phyloP scores from a whole-genome alignment of 768 basidiomycete species.

The Rhodocollybia butyracea region DNA sequence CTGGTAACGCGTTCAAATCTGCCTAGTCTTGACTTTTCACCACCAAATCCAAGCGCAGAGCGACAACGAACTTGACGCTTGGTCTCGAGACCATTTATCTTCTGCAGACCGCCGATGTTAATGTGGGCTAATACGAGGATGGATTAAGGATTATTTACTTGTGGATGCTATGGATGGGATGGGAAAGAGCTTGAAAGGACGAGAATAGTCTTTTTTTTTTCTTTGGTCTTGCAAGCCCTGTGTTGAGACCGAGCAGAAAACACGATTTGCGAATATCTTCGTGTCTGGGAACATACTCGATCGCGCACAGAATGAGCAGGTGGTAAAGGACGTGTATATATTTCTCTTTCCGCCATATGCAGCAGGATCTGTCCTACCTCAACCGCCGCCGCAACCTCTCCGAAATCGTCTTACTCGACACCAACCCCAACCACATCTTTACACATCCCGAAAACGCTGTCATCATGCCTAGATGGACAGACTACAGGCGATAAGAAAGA shows the following conservation, averaged over 20 bases:
- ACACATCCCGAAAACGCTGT: slow-evolving; percentile 90
- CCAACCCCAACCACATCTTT: slow-evolving; percentile 69
- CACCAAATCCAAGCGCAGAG: slow-evolving; percentile 40
- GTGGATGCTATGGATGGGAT: slow-evolving; percentile 79
- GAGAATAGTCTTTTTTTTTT: slow-evolving; percentile 49
- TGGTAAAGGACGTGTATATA: slow-evolving; percentile 69
- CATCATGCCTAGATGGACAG: slow-evolving; percentile 82
- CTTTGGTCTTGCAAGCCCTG: slow-evolving; percentile 51
- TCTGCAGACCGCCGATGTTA: slow-evolving; percentile 76
- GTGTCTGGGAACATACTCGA: slow-evolving; percentile 92
- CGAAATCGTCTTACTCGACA: slow-evolving; percentile 87
- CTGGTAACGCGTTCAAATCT: slow-evolving; percentile 19
- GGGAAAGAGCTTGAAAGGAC: slow-evolving; percentile 63
- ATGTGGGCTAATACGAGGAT: slow-evolving; percentile 51
- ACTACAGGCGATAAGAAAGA: slow-evolving; percentile 62
- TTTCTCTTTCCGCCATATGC: not conserved
- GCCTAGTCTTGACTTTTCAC: slow-evolving; percentile 66
- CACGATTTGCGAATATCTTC: slow-evolving; percentile 70
- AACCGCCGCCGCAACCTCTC: slow-evolving; percentile 92
- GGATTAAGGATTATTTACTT: slow-evolving; percentile 47
- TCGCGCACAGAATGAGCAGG: slow-evolving; percentile 74
- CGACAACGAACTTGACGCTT: slow-evolving; percentile 68
- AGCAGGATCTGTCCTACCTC: slow-evolving; percentile 85
- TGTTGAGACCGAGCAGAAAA: slow-evolving; percentile 63
- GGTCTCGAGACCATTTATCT: slow-evolving; percentile 74